Base-by-base conservation (phyloP, 768 basidiomycete species). In the Boletus fagicola region DNA sequence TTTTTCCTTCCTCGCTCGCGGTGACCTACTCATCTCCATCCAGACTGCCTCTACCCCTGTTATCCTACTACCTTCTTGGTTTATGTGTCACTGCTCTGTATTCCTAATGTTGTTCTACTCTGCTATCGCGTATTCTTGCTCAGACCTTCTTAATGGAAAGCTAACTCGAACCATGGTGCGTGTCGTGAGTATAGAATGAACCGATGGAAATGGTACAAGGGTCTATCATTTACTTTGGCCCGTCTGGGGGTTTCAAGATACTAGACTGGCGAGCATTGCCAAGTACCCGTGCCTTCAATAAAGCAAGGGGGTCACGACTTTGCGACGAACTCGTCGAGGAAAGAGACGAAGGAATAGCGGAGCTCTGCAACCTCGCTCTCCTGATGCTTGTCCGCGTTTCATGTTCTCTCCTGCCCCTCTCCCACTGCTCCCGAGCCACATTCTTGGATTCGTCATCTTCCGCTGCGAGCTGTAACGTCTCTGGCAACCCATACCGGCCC, bases 401-500 rank as follows among this genome's bases (percentile, higher is more conserved):
- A 36, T 82, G 64, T 35, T 83, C 81, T 54, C 73, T 72, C 64
- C 81, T 78, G 35, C 77, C 83, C 68, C 69, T 77, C 53, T 72
- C 69, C 87, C 90, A 89, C 63, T 83, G 77, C 53, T 80, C 77
- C 54, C 82, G 84, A 15, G 90, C 92, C 53, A 83, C 81, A 36
- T 80, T 73, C 57, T 76, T 78, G 16, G 78, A 77, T 51, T 80
- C 79, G n/a, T 81, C 81, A 50, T 87, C 84, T 43, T 87, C 87
- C 53, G 79, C 83, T 4, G 88, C 73, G 6, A 97, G 79, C 38
- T 72, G 78, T 47, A 98, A 73, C 4, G 80, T 77, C 53, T 83
- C 80, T 2, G 89, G 88, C 16, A 99, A 73, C 2, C 85, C 94
- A 73, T 92, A 97, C 61, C 83, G 79, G 28, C 77, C 83, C 67